Percentiles rank a stretch among this genome's conserved stretches.
Conservation (phyloP, 805 yeast genomes). For the Yarrowia yakushimensis region DNA sequence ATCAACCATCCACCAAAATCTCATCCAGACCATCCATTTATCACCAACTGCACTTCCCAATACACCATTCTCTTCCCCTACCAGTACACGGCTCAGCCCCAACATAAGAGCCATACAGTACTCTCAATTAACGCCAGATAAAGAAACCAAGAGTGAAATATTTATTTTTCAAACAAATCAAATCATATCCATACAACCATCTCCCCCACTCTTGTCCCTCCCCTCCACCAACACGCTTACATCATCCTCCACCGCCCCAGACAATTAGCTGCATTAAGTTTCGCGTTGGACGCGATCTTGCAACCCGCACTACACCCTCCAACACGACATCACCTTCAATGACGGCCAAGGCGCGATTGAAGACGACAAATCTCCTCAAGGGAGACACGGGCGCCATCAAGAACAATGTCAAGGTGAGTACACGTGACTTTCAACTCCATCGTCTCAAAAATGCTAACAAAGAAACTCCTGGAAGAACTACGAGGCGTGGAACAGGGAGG, state of each 20-base stretch:
- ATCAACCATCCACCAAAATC: too few species aligned
- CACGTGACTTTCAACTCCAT: background rate
- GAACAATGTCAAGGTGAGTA: conserved; percentile 14
- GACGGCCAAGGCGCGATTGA: conserved; percentile 22
- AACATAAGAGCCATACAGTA: too few species aligned
- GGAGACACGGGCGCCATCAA: conserved; percentile 22
- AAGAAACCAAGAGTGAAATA: too few species aligned
- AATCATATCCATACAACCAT: too few species aligned
- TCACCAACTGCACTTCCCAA: too few species aligned
- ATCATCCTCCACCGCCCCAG: background rate
- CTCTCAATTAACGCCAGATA: too few species aligned
- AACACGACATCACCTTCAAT: background rate
- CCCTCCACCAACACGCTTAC: background rate
- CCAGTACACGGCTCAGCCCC: too few species aligned
- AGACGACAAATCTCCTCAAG: conserved; percentile 16
- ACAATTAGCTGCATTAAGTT: background rate
- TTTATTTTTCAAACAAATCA: too few species aligned
- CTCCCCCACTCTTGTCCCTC: too few species aligned
- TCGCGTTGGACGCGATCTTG: conserved; percentile 17
- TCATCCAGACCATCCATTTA: too few species aligned
- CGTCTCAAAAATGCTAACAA: conserved; percentile 5
- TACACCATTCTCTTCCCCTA: too few species aligned
- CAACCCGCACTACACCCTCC: background rate
- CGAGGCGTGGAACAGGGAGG: conserved; percentile 59
- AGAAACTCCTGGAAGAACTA: conserved; percentile 60